These are phyloP conservation scores for Pterula multifida DNA, from an alignment of 1,284 basidiomycete species.

Conservation along the genomic window DNA sequence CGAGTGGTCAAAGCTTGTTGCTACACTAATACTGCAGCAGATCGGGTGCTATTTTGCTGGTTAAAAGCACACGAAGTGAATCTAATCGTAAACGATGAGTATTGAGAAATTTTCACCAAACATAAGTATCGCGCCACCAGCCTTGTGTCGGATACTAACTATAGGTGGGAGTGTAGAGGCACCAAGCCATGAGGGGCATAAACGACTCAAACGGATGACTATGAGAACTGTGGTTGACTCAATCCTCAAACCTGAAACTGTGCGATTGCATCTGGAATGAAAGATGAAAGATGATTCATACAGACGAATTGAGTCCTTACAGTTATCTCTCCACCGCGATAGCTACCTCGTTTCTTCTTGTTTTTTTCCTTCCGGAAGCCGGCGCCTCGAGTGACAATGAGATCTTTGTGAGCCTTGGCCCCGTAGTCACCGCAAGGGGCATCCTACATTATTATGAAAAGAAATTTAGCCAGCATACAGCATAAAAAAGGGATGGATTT, in stretches of 20 bases:
- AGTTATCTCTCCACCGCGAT: conserved; percentile 86
- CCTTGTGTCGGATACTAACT: too few species aligned
- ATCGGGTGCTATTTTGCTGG: too few species aligned
- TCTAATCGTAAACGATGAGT: too few species aligned
- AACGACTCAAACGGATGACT: too few species aligned
- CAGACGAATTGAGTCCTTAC: conserved; percentile 29
- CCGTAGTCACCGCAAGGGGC: conserved; percentile 76
- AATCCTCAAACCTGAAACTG: conserved; percentile 73
- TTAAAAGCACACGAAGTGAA: too few species aligned
- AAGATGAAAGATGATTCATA: conserved; percentile 5
- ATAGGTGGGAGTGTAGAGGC: too few species aligned
- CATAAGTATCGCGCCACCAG: too few species aligned
- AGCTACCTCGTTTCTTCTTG: conserved; percentile 96
- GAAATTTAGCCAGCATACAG: conserved; percentile 7
- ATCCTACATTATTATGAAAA: conserved; percentile 27
- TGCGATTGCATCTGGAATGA: conserved; percentile 57
- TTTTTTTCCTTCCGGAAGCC: conserved; percentile 99
- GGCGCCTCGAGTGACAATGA: conserved; percentile 88
- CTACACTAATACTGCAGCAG: too few species aligned
- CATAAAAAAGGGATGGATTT: conserved; percentile 14
- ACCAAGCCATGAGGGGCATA: too few species aligned
- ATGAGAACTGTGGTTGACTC: too few species aligned
- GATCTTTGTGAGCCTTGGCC: conserved; percentile 71
- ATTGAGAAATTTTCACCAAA: too few species aligned
- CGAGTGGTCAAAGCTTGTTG: too few species aligned